A percentile compares a stretch with the other conserved stretches of the same genome.
phyloP scores from a whole-genome alignment of 163 green algal species.

The Scenedesmus sp. region DNA sequence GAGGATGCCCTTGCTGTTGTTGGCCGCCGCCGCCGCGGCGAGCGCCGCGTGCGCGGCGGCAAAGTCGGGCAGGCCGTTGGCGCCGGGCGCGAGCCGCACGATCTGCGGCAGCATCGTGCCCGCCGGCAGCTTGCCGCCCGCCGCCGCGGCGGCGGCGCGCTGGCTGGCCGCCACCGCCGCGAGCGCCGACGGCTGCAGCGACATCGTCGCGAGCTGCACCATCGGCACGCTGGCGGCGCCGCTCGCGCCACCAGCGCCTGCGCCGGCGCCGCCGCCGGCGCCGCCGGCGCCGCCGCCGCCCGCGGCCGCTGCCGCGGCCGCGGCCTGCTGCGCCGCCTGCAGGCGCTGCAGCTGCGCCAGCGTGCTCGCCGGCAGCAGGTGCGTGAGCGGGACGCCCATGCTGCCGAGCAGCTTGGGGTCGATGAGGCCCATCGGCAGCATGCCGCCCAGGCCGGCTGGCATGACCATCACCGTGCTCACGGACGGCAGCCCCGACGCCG shows the following conservation, averaged over 20 bases:
- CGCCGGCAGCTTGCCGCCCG: background rate
- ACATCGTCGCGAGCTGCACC: slow-evolving; percentile 41
- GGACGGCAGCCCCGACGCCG: slow-evolving; percentile 23
- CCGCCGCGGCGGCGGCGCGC: background rate
- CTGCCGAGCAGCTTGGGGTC: slow-evolving; percentile 35
- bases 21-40: slow-evolving; percentile 11
- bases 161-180: background rate
- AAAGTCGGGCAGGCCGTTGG: slow-evolving; percentile 30
- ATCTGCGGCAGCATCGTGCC: slow-evolving; percentile 11
- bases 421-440: slow-evolving; percentile 38
- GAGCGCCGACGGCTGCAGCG: slow-evolving; percentile 27
- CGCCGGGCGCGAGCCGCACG: slow-evolving; percentile 16
- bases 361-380: background rate
- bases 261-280: background rate
- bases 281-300: background rate
- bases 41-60: too few relatives aligned
- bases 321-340: too few relatives aligned
- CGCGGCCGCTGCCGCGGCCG: slow-evolving; percentile 11
- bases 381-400: slow-evolving; percentile 6
- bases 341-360: slow-evolving; percentile 21
- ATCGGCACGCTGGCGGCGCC: background rate
- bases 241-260: slow-evolving; percentile 8
- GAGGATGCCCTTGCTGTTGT: slow-evolving; percentile 8
- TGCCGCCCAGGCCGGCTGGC: slow-evolving; percentile 13
- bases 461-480: slow-evolving; percentile 41